Conservation (phyloP, 2,329 filamentous ascomycete genomes). For the Biscogniauxia sp. region DNA sequence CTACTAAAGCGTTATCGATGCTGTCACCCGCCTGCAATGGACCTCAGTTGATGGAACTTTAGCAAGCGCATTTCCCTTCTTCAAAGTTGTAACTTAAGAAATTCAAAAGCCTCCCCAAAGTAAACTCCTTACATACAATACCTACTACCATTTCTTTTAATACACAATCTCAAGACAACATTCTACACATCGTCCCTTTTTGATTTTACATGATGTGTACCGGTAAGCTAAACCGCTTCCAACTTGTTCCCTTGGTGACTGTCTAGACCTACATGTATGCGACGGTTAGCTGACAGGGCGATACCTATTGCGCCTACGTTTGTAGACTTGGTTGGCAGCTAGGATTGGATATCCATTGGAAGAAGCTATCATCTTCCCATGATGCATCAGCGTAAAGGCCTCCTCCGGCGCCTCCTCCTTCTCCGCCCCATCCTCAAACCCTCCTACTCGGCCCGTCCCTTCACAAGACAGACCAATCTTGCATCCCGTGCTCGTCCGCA, state of each 20-base stretch:
- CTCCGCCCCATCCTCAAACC: slow-evolving; percentile 4
- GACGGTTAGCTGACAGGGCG: neutral
- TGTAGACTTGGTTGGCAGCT: neutral
- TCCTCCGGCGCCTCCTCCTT: slow-evolving; percentile 9
- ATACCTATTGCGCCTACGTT: neutral
- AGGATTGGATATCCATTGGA: neutral
- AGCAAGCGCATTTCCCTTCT: too few relatives aligned
- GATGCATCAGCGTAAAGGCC: slow-evolving; percentile 9
- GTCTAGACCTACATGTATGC: too few relatives aligned
- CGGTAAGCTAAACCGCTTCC: neutral
- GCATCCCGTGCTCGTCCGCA: slow-evolving; percentile 40
- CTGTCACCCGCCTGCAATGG: neutral
- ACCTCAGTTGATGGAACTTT: too few relatives aligned
- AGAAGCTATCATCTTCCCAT: neutral
- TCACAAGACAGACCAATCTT: slow-evolving; percentile 44
- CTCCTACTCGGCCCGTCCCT: slow-evolving; percentile 4
- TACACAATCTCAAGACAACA: neutral
- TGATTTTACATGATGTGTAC: neutral
- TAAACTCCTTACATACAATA: too few relatives aligned
- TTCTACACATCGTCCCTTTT: neutral
- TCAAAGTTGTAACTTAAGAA: too few relatives aligned
- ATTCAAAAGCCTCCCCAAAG: too few relatives aligned
- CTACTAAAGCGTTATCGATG: neutral
- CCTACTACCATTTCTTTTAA: too few relatives aligned
- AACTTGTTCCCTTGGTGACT: too few relatives aligned